These are phyloP conservation scores for Agaricus bisporus DNA, from an alignment of 768 basidiomycete species.

Conservation along the genomic window DNA sequence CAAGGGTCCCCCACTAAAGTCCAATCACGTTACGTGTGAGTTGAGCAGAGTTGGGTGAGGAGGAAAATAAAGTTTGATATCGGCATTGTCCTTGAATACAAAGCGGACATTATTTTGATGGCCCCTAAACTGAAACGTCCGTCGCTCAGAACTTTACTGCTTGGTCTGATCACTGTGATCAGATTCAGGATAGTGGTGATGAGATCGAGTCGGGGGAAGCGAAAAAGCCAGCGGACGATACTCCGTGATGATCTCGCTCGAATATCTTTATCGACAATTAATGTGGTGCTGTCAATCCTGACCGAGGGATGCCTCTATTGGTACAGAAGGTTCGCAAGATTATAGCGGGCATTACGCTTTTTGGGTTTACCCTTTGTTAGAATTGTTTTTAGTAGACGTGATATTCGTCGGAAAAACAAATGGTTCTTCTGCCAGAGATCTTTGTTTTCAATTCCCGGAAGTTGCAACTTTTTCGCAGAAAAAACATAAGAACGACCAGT, in stretches of 20 bases:
- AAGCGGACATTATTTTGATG: not conserved
- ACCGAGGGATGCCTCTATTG: not conserved
- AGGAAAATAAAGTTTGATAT: slow-evolving; percentile 5
- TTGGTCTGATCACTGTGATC: not conserved
- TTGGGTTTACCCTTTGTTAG: no score
- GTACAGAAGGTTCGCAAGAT: not conserved
- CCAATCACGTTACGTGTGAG: not conserved
- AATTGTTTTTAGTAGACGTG: no score
- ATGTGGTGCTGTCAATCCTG: not conserved
- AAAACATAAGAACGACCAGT: no score
- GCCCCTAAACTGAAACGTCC: not conserved
- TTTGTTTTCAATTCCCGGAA: no score
- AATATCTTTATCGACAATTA: not conserved
- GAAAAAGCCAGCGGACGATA: not conserved
- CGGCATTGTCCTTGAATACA: not conserved
- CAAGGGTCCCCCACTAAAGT: not conserved
- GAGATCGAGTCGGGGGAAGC: no score
- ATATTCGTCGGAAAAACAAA: no score
- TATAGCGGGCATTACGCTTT: not conserved
- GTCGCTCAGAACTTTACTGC: slow-evolving; percentile 4
- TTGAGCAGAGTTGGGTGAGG: slow-evolving; percentile 4
- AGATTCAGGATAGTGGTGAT: not conserved
- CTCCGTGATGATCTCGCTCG: not conserved
- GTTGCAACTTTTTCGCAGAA: no score
- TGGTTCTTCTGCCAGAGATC: no score